These are phyloP conservation scores for Styphnolobium japonicum DNA, from an alignment of 306 rosid species.

Conservation along the genomic window DNA sequence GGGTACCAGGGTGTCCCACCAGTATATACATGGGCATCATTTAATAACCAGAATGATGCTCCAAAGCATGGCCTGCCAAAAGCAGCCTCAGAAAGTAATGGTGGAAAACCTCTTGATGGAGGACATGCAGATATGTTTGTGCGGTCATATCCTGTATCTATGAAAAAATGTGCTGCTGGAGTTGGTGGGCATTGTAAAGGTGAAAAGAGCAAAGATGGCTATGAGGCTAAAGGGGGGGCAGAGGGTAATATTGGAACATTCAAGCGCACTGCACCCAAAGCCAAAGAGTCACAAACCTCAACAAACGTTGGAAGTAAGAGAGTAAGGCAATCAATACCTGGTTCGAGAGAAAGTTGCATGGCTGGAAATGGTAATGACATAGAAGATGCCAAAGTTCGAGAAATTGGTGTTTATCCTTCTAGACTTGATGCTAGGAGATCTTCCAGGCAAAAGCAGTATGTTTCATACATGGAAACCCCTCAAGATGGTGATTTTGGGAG, in stretches of 20 bases:
- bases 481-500: slow-evolving; percentile 33
- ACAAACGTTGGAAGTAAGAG: slow-evolving; percentile 54
- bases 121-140: background rate
- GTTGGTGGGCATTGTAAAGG: slow-evolving; percentile 20
- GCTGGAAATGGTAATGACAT: slow-evolving; percentile 8
- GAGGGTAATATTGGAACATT: slow-evolving; percentile 26
- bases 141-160: slow-evolving; percentile 11
- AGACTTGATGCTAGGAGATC: slow-evolving; percentile 48
- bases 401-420: slow-evolving; percentile 38
- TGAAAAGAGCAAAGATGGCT: slow-evolving; percentile 32
- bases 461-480: slow-evolving; percentile 38
- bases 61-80: slow-evolving; percentile 19
- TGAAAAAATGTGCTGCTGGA: slow-evolving; percentile 34
- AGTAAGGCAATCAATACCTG: slow-evolving; percentile 37
- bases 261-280: slow-evolving; percentile 24
- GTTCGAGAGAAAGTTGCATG: slow-evolving; percentile 34
- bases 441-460: slow-evolving; percentile 51
- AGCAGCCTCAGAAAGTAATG: slow-evolving; percentile 16
- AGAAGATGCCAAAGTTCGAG: slow-evolving; percentile 23
- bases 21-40: slow-evolving; percentile 4
- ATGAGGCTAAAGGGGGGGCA: slow-evolving; percentile 11
- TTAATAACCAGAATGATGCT: slow-evolving; percentile 21
- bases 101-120: background rate
- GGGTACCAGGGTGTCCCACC: slow-evolving; percentile 18
- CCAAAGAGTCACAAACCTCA: slow-evolving; percentile 31